Percentiles rank a stretch among this genome's conserved stretches.
Conservation (phyloP, 1,139 yeast genomes). For the Diutina catenulata region DNA sequence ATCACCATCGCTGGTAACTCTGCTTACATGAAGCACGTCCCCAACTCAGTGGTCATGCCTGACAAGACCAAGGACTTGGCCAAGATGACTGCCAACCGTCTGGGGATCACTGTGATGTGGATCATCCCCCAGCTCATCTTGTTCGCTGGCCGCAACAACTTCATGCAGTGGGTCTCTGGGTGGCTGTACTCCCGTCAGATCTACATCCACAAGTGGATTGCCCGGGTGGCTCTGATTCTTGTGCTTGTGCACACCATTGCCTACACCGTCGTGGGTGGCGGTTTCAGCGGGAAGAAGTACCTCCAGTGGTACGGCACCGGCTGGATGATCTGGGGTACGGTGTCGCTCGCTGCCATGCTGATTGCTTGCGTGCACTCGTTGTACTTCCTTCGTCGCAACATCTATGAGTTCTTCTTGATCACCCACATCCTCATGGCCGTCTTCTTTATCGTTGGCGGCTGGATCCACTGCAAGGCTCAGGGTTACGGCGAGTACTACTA, state of each 20-base stretch:
- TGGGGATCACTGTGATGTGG: constrained; percentile 5
- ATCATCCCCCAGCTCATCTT: constrained; percentile 1
- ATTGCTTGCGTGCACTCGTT: constrained; percentile 30
- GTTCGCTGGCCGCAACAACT: constrained; percentile 6
- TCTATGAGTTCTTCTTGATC: constrained; percentile 54
- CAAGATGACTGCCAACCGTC: constrained; percentile 42
- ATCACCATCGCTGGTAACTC: constrained; percentile 1
- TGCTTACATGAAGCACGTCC: constrained; percentile 13
- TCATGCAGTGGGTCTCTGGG: constrained; percentile 5
- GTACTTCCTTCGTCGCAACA: constrained; percentile 38
- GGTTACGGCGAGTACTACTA: constrained; percentile 36
- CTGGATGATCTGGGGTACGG: constrained; percentile 37
- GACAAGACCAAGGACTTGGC: constrained; percentile 28
- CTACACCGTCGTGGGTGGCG: constrained; percentile 7
- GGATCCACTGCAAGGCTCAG: constrained; percentile 37
- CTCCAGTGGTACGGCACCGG: neutral
- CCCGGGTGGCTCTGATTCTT: constrained; percentile 34
- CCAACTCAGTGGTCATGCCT: constrained; percentile 14
- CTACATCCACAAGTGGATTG: constrained; percentile 28
- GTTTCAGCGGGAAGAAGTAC: neutral
- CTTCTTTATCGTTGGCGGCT: constrained; percentile 46
- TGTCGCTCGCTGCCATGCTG: constrained; percentile 27
- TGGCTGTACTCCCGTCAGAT: constrained; percentile 26
- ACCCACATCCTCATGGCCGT: constrained; percentile 49
- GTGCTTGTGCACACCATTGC: constrained; percentile 39